Conservation (phyloP, 257 asterid species). For the Ocimum tenuiflorum region DNA sequence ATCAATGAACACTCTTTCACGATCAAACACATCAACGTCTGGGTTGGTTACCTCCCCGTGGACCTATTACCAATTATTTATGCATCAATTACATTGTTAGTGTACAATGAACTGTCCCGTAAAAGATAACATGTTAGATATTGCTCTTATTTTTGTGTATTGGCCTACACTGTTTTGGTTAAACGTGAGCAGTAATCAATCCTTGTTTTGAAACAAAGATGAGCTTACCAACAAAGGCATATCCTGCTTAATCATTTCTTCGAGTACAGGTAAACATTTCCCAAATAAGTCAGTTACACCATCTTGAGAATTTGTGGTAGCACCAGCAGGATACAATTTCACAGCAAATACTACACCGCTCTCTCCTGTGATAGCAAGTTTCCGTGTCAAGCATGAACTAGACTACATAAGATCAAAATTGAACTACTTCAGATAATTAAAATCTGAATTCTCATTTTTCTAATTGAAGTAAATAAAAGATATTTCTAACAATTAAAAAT, state of each 20-base stretch:
- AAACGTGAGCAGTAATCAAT: too few species aligned
- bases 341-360: constrained; percentile 75
- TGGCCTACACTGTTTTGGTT: too few species aligned
- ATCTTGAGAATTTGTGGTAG: constrained; percentile 95
- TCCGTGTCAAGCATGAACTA: too few species aligned
- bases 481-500: too few species aligned
- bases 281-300: constrained; percentile 98
- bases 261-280: constrained; percentile 85
- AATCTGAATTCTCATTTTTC: too few species aligned
- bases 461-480: too few species aligned
- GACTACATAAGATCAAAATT: too few species aligned
- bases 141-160: constrained; percentile 1
- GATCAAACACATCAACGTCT: constrained; percentile 81
- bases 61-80: constrained; percentile 37
- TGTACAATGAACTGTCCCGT: too few species aligned
- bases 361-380: too few species aligned
- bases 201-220: too few species aligned
- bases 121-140: not conserved
- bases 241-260: constrained; percentile 78
- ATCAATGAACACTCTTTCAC: constrained; percentile 84
- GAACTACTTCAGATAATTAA: too few species aligned
- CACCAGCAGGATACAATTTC: constrained; percentile 97
- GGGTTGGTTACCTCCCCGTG: constrained; percentile 92
- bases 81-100: too few species aligned
- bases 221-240: constrained; percentile 82